phyloP scores from a whole-genome alignment of 495 filamentous ascomycete genomes.

The Parathielavia appendiculata region DNA sequence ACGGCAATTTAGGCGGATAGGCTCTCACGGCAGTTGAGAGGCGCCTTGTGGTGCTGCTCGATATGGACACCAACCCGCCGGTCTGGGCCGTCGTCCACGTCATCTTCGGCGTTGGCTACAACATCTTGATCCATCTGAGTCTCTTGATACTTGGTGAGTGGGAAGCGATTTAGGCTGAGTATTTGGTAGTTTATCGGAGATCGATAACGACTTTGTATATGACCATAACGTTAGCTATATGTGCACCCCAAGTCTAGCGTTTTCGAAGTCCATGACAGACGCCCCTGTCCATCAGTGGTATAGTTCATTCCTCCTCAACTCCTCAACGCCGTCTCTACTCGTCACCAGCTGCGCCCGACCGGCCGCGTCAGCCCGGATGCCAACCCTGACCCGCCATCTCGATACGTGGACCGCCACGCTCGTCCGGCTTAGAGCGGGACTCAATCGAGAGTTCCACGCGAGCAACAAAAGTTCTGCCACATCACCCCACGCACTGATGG shows the following conservation, averaged over 20 bases:
- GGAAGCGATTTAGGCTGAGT: no score
- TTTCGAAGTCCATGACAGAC: no score
- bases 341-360: neutral
- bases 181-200: no score
- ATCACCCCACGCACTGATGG: neutral
- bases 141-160: no score
- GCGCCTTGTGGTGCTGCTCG: conserved; percentile 45
- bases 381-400: neutral
- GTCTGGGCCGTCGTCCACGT: conserved; percentile 51
- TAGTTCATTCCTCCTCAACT: no score
- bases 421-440: neutral
- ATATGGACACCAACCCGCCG: conserved; percentile 40
- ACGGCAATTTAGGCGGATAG: conserved; percentile 57
- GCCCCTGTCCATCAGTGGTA: no score
- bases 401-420: neutral
- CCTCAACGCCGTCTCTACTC: no score
- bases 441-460: neutral
- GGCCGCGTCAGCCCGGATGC: neutral
- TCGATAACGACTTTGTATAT: no score
- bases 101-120: conserved; percentile 50
- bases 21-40: conserved; percentile 43
- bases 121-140: no score
- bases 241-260: no score
- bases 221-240: no score
- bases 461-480: neutral